Evolutionary conservation across 495 filamentous ascomycete species (phyloP).

Genomic region (Hyaloscypha finlandica): DNA sequence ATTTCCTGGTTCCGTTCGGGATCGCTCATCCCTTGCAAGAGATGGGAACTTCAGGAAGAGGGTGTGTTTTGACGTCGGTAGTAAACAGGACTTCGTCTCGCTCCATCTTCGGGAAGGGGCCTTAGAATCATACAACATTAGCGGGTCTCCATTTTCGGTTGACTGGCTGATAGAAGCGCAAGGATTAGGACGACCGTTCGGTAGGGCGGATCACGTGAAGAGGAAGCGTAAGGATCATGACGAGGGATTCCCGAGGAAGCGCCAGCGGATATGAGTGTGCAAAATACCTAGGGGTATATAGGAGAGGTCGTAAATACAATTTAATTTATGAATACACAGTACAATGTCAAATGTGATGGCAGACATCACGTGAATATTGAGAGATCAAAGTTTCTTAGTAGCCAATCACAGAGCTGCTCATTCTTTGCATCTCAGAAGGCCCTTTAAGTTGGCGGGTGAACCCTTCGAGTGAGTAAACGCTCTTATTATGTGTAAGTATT

Average conservation of each 20-base stretch:
- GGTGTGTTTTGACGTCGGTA: conserved; percentile 13
- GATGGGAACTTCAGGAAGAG: conserved; percentile 24
- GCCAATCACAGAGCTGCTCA: no score
- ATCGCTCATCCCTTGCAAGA: conserved; percentile 7
- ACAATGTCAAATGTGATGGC: no score
- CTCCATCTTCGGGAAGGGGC: conserved; percentile 13
- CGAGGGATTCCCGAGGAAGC: conserved; percentile 10
- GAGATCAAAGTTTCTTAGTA: no score
- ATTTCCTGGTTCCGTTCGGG: conserved; percentile 11
- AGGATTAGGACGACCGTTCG: conserved; percentile 7
- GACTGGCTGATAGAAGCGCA: conserved; percentile 9
- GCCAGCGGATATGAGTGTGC: conserved; percentile 5
- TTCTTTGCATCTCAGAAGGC: no score
- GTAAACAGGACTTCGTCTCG: conserved; percentile 4
- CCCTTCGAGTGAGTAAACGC: no score
- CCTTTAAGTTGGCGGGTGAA: no score
- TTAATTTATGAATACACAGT: no score
- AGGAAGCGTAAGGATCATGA: conserved; percentile 16
- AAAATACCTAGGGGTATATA: no score
- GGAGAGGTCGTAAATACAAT: no score
- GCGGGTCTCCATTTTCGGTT: conserved; percentile 21
- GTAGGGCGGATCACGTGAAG: conserved; percentile 12
- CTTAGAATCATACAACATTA: conserved; percentile 19
- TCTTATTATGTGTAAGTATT: no score
- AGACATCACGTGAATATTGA: no score